Percentiles rank a stretch among this genome's conserved stretches.
Evolutionary conservation across 2,329 filamentous ascomycete species (phyloP).

Genomic region (Thyridium curvatum): DNA sequence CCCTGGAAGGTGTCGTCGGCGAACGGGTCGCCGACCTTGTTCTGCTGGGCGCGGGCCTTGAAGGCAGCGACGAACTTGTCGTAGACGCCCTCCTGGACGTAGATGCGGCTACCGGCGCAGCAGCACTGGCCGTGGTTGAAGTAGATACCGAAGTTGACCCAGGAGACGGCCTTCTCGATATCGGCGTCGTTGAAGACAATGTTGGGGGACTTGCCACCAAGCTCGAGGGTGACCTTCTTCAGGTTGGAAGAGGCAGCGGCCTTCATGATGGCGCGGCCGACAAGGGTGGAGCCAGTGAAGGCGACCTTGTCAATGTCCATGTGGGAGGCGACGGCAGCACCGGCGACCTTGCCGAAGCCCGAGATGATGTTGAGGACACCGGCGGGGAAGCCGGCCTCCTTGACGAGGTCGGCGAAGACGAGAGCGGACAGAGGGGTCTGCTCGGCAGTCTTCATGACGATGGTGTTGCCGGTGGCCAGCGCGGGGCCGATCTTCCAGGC

Average conservation of each 20-base stretch:
- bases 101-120: slow-evolving; percentile 76
- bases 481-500: slow-evolving; percentile 78
- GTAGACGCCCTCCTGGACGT: slow-evolving; percentile 81
- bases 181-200: slow-evolving; percentile 75
- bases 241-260: slow-evolving; percentile 70
- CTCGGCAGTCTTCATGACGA: slow-evolving; percentile 71
- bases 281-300: slow-evolving; percentile 71
- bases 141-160: slow-evolving; percentile 69
- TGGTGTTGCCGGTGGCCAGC: slow-evolving; percentile 64
- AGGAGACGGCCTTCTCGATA: slow-evolving; percentile 69
- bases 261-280: slow-evolving; percentile 76
- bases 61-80: slow-evolving; percentile 79
- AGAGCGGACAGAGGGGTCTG: slow-evolving; percentile 69
- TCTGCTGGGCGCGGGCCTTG: slow-evolving; percentile 67
- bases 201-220: slow-evolving; percentile 76
- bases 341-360: slow-evolving; percentile 72
- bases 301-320: slow-evolving; percentile 80
- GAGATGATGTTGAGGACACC: slow-evolving; percentile 74
- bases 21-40: slow-evolving; percentile 82
- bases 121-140: slow-evolving; percentile 60
- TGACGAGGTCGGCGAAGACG: slow-evolving; percentile 56
- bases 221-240: slow-evolving; percentile 77
- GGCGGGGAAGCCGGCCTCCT: slow-evolving; percentile 72
- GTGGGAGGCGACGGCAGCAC: slow-evolving; percentile 69
- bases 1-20: slow-evolving; percentile 76